These are phyloP conservation scores for Breviolum minutum DNA, from an alignment of 73 alveolate species.

Conservation along the genomic window DNA sequence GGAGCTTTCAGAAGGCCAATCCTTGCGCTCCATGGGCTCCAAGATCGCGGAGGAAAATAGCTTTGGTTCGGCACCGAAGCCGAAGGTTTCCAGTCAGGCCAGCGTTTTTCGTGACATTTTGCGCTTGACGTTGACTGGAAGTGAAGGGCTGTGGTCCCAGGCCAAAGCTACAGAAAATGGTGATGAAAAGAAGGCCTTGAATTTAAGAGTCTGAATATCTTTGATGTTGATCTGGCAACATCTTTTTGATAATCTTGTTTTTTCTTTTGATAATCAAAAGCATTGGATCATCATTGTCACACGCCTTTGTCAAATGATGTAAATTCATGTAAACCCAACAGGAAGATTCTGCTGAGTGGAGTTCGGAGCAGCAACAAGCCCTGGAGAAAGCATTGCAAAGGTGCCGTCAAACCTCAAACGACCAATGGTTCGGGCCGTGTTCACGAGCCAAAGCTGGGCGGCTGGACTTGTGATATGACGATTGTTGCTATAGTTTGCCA, in stretches of 20 bases:
- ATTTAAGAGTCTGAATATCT: background rate
- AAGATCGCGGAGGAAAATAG: slow-evolving; percentile 55
- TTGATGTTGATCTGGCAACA: background rate
- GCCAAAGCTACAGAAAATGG: slow-evolving; percentile 4
- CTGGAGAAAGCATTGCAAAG: slow-evolving; percentile 83
- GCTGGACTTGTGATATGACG: no score
- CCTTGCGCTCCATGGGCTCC: slow-evolving; percentile 93
- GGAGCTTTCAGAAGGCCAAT: slow-evolving; percentile 95
- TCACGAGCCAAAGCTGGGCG: no score
- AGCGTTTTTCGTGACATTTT: background rate
- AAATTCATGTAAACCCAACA: background rate
- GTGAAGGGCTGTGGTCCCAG: background rate
- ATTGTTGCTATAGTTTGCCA: background rate
- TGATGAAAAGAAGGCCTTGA: background rate
- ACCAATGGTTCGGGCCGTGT: background rate
- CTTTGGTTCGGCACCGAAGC: background rate
- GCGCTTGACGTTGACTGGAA: background rate
- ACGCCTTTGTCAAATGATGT: no score
- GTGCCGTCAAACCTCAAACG: background rate
- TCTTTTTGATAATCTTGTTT: no score
- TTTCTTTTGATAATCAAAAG: no score
- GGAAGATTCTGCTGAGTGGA: slow-evolving; percentile 70
- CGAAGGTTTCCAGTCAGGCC: no score
- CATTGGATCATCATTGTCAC: no score
- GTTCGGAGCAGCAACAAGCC: slow-evolving; percentile 84